Percentiles rank a stretch among this genome's conserved stretches.
Conservation (phyloP, 345 rosid species). For the Draba incana region DNA sequence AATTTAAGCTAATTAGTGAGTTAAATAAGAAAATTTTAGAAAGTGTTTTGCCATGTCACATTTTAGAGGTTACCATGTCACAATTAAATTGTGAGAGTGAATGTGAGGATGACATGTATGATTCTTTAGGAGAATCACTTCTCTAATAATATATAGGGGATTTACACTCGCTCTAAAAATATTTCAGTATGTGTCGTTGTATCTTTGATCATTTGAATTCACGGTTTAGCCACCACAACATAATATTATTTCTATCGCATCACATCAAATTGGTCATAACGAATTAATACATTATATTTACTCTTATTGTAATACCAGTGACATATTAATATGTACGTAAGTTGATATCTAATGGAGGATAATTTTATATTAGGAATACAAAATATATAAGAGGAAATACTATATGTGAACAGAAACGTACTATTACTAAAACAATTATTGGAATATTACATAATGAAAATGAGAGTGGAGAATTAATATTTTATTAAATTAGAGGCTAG, state of each 20-base stretch:
- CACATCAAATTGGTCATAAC: background rate
- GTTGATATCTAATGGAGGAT: background rate
- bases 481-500: slow-evolving; percentile 21
- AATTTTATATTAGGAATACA: background rate
- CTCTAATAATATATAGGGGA: too few relatives aligned
- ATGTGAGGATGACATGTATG: too few relatives aligned
- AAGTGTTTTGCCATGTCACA: too few relatives aligned
- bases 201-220: background rate
- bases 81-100: too few relatives aligned
- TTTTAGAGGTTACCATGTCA: too few relatives aligned
- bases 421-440: slow-evolving; percentile 16
- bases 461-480: slow-evolving; percentile 4
- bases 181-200: too few relatives aligned
- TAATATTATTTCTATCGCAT: background rate
- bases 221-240: background rate
- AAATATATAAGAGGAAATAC: background rate
- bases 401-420: background rate
- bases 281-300: slow-evolving; percentile 5
- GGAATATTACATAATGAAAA: slow-evolving; percentile 7
- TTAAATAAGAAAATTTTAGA: too few relatives aligned
- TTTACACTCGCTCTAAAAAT: too few relatives aligned
- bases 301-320: background rate
- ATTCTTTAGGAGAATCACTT: too few relatives aligned
- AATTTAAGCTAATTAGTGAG: too few relatives aligned
- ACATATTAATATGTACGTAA: background rate